Evolutionary conservation across 805 yeast species (phyloP), one percentile per base, ranked within the genome.

Genomic region (Kluyveromyces siamensis): DNA sequence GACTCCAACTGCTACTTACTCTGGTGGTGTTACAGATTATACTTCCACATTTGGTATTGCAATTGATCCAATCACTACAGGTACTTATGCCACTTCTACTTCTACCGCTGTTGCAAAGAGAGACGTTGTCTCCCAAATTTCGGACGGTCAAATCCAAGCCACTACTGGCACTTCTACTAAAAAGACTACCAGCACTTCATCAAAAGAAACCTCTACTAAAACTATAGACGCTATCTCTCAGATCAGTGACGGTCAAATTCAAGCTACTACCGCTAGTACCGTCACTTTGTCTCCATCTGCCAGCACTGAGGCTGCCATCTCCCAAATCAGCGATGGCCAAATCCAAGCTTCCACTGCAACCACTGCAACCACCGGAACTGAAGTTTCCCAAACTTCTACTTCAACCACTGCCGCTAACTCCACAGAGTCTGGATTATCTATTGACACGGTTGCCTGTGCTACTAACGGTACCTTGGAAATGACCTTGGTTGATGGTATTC

Each of bases 21-120:
- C 78, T 10, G 80, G 80, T 59, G 83, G 80, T 52, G 56, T 74
- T 45, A 77, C 86, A 44, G 79, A 79, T 57, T 77, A 76, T 73
- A 51, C 76, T 40, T 65, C 69, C 44, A 62, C 75, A 45, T 84
- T 84, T 59, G 91, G 90, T 70, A 83, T 84, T 59, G 84, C 84
- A 51, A 79, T 84, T 53, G 68, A 72, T 53, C 77, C 84, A 51
- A 56, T 76, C 42, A 50, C 77, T 46, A 51, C 69, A 25, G 51
- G 58, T 38, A 44, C 72, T 36, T 50, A 62, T 47, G 54, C 70
- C 37, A 52, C 67, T 47, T 40, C 61, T 48, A 62, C 67, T 46
- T 54, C 66, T 42, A 52, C 67, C 35, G 59, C 69, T 33, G 64
- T 65, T 47, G 69, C 71, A 37, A 70, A 63, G 62, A 68, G 72